phyloP scores from a whole-genome alignment of 148 eudicot species.

The Cornus kousa region DNA sequence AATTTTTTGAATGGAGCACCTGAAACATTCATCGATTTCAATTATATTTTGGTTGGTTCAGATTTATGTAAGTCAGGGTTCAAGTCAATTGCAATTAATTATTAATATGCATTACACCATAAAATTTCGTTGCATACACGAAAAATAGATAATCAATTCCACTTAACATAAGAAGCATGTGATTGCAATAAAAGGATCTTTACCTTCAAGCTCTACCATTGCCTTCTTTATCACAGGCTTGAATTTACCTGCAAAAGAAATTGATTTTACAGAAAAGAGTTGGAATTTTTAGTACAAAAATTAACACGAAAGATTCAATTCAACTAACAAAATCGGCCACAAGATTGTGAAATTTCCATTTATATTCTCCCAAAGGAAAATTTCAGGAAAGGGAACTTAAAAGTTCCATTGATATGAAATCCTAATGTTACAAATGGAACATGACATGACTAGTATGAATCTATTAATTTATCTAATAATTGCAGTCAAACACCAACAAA shows the following conservation, averaged over 20 bases:
- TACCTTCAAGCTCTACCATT: conserved; percentile 98
- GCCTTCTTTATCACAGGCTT: conserved; percentile 99
- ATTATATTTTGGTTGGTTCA: conserved; percentile 5
- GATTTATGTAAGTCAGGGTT: not conserved
- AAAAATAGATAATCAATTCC: not conserved
- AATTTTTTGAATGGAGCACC: conserved; percentile 96
- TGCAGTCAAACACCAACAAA: not conserved
- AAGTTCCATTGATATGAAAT: too few relatives aligned
- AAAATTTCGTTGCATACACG: not conserved
- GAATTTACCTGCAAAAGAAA: conserved; percentile 71
- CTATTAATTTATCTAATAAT: not conserved
- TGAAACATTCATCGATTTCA: conserved; percentile 22
- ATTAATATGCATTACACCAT: not conserved
- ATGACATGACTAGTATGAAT: not conserved
- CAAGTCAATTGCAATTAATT: not conserved
- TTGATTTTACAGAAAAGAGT: not conserved
- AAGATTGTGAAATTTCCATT: not conserved
- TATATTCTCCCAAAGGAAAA: not conserved
- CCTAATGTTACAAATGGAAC: not conserved
- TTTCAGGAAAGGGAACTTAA: too few relatives aligned
- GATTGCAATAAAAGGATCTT: not conserved
- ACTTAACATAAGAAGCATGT: not conserved
- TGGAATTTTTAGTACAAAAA: not conserved
- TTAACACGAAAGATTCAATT: not conserved
- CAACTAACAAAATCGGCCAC: not conserved